phyloP scores from a whole-genome alignment of 345 rosid genomes.

The Populus simonii region DNA sequence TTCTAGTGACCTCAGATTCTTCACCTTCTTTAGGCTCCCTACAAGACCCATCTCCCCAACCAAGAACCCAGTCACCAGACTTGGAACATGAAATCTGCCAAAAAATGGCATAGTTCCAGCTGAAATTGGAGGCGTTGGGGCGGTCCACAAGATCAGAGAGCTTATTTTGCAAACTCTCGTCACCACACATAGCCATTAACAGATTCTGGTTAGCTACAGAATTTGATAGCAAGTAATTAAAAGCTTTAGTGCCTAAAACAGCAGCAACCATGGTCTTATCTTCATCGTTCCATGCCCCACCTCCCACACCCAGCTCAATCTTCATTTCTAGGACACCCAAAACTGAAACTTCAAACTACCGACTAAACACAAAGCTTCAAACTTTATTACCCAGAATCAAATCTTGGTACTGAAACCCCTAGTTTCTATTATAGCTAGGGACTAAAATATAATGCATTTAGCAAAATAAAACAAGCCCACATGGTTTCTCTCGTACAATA shows the following conservation, averaged over 20 bases:
- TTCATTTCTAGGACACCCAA: slow-evolving; percentile 38
- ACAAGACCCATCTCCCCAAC: slow-evolving; percentile 99
- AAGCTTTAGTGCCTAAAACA: slow-evolving; percentile 77
- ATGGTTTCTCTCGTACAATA: slow-evolving; percentile 9
- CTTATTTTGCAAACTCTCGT: slow-evolving; percentile 76
- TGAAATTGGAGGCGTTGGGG: slow-evolving; percentile 66
- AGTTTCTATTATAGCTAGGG: background rate
- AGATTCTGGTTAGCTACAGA: slow-evolving; percentile 62
- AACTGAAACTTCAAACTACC: background rate
- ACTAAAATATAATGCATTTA: slow-evolving; percentile 21
- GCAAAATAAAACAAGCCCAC: slow-evolving; percentile 10
- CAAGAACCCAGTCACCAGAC: slow-evolving; percentile 79
- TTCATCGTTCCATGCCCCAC: slow-evolving; percentile 67
- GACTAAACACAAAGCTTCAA: background rate
- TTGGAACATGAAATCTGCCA: slow-evolving; percentile 92
- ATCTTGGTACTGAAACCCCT: slow-evolving; percentile 12
- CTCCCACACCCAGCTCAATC: slow-evolving; percentile 52
- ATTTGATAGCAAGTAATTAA: slow-evolving; percentile 64
- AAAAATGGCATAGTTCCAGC: slow-evolving; percentile 95
- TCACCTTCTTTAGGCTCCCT: slow-evolving; percentile 84
- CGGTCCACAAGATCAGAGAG: slow-evolving; percentile 86
- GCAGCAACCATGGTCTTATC: slow-evolving; percentile 63
- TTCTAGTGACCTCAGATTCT: slow-evolving; percentile 46
- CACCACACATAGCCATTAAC: slow-evolving; percentile 55
- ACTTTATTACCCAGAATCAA: slow-evolving; percentile 10